Evolutionary conservation across 208 protist species (phyloP), one percentile per base, ranked within the genome.

Genomic region (Acanthamoeba triangularis): DNA sequence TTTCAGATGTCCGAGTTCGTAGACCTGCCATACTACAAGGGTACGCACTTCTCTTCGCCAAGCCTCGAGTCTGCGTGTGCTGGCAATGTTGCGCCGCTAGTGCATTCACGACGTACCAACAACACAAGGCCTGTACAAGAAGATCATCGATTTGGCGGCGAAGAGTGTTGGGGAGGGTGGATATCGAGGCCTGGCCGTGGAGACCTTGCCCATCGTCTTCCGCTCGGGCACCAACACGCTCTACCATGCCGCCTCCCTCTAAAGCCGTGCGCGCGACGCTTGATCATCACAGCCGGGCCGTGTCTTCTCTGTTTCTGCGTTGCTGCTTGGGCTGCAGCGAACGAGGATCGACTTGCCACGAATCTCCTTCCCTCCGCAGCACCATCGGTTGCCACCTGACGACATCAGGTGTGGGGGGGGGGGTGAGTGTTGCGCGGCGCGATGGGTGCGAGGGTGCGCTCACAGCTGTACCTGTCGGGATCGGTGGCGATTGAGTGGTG

Each of bases 1-100:
- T 10, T n/a, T 63, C 90, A 94, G 90, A 47, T 94, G 28, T 56
- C 30, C n/a, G 90, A 94, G 90, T 94, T 94, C 61, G 25, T 82
- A 37, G 49, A 14, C 16, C 63, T 94, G 67, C 72, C 90, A 5
- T 63, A 94, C 44, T 94, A 94, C 69, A 74, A 93, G 52, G 88
- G 88, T 80, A 90, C 78, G 41, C 49, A 87, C n/a, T 5, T 0
- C 11, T 87, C 33, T 41, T n/a, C 14, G n/a, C 13, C n/a, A n/a
- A n/a, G 54, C n/a, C n/a, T n/a, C n/a, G n/a, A n/a, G n/a, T n/a
- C n/a, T n/a, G n/a, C n/a, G n/a, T n/a, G n/a, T 59, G 44, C 44
- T 47, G 44, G 14, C 44, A 13, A 47, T 0, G 44, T 10, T 47
- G 44, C 14, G 44, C 44, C 44, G 44, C 14, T 10, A 0, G 0